A percentile compares a stretch with the other conserved stretches of the same genome.
Conservation (phyloP, 2,329 filamentous ascomycete genomes). For the Phaeosphaeria sp. region DNA sequence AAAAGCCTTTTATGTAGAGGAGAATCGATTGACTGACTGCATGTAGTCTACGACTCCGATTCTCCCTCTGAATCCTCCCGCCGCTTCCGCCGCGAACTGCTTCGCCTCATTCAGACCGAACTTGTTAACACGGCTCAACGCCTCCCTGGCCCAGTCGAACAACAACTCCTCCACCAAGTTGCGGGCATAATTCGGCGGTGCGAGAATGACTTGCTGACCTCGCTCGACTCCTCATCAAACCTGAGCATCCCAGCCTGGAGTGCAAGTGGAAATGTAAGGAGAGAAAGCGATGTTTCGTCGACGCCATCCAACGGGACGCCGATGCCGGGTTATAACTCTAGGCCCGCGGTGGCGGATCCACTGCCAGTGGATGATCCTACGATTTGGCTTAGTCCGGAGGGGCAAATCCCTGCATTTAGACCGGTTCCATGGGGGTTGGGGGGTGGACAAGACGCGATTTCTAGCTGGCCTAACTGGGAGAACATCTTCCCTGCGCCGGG, state of each 20-base stretch:
- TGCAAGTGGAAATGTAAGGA: not conserved
- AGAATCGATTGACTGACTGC: constrained; percentile 8
- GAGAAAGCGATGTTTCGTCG: not conserved
- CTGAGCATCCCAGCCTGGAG: not conserved
- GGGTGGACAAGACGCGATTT: too few species aligned
- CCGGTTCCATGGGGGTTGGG: too few species aligned
- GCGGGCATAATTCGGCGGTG: constrained; percentile 37
- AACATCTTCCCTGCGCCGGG: too few species aligned
- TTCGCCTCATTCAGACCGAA: constrained; percentile 39
- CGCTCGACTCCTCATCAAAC: constrained; percentile 6
- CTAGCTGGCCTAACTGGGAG: too few species aligned
- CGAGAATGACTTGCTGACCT: constrained; percentile 30
- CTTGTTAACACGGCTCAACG: constrained; percentile 34
- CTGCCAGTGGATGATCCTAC: too few species aligned
- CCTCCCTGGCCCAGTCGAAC: constrained; percentile 28
- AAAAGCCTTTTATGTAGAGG: not conserved
- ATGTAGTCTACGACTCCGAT: constrained; percentile 43
- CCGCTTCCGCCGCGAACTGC: constrained; percentile 45
- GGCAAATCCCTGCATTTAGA: not conserved
- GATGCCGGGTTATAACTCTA: not conserved
- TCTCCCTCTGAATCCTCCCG: constrained; percentile 31
- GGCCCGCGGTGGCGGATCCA: not conserved
- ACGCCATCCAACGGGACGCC: not conserved
- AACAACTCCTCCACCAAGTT: constrained; percentile 33
- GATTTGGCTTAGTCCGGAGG: not conserved